Conservation (phyloP, 352 stramenopile genomes). For the Phytophthora nicotianae region DNA sequence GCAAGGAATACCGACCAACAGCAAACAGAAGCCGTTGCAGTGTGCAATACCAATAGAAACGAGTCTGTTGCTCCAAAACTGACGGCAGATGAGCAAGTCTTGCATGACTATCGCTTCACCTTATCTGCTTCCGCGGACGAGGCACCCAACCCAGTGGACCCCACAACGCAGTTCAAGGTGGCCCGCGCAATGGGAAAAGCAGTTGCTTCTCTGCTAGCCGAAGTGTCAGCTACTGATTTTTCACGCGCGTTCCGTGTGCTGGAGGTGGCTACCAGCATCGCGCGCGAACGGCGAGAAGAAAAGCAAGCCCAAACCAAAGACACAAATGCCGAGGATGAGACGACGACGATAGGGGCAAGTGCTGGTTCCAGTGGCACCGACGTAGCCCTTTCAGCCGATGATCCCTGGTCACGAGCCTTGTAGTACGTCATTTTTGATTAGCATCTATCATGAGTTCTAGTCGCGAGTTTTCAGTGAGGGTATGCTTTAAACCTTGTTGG, state of each 20-base stretch:
- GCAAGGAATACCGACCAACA: conserved; percentile 4
- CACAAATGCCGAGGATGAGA: conserved; percentile 14
- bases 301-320: conserved; percentile 1
- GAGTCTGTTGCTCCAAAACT: not conserved
- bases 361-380: conserved; percentile 1
- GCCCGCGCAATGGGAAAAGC: conserved; percentile 30
- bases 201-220: conserved; percentile 32
- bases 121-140: not conserved
- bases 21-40: not conserved
- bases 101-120: conserved; percentile 22
- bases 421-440: conserved; percentile 4
- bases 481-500: not conserved
- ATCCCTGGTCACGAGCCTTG: conserved; percentile 15
- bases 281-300: conserved; percentile 21
- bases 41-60: not conserved
- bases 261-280: conserved; percentile 36
- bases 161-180: conserved; percentile 37
- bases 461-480: not conserved
- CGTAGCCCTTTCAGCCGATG: not conserved
- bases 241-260: conserved; percentile 33
- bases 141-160: conserved; percentile 12
- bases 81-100: conserved; percentile 16
- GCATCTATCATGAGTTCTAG: not conserved
- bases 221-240: conserved; percentile 29
- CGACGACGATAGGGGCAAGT: not conserved